phyloP scores from a whole-genome alignment of 257 asterid species.

The Ocimum tenuiflorum region DNA sequence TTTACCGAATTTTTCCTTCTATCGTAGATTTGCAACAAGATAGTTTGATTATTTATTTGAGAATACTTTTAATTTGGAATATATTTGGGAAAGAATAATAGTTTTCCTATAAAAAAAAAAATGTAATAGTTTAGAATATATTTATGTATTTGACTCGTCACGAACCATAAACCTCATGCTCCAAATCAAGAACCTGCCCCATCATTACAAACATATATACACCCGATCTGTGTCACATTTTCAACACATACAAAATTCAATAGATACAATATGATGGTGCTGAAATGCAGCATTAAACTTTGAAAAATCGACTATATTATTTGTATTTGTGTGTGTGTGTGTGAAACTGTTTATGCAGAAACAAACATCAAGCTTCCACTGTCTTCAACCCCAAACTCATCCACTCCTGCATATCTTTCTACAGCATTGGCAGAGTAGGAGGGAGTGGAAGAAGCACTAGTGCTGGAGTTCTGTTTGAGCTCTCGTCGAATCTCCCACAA shows the following conservation, averaged over 20 bases:
- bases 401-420: constrained; percentile 15
- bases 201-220: neutral
- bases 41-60: too few relatives aligned
- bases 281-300: neutral
- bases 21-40: too few relatives aligned
- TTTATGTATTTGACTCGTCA: too few relatives aligned
- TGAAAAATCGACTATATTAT: neutral
- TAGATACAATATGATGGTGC: neutral
- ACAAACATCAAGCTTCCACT: constrained; percentile 30
- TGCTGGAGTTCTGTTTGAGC: constrained; percentile 20
- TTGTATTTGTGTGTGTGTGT: neutral
- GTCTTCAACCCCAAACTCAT: constrained; percentile 22
- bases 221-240: neutral
- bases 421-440: constrained; percentile 24
- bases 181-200: neutral
- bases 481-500: constrained; percentile 56
- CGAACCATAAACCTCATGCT: neutral
- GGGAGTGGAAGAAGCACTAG: constrained; percentile 16
- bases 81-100: too few relatives aligned
- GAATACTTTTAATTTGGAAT: too few relatives aligned
- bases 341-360: constrained; percentile 26
- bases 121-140: too few relatives aligned
- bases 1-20: too few relatives aligned
- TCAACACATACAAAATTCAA: neutral
- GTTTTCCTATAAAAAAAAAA: too few relatives aligned